Conservation (phyloP, 129 eudicot species). For the Pittosporum tobira region DNA sequence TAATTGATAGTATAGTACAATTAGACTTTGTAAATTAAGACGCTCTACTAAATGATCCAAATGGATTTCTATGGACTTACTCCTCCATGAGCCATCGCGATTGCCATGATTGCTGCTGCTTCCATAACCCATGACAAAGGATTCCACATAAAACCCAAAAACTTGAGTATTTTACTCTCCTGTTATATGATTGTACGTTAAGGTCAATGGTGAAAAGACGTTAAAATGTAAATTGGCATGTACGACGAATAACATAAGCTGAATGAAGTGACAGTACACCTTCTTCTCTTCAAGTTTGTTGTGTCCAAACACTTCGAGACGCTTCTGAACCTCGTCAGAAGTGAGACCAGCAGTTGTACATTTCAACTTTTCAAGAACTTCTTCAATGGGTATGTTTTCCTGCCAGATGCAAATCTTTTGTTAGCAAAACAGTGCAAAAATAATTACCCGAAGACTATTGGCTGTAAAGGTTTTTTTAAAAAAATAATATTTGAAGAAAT, state of each 20-base stretch:
- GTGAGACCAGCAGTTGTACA: constrained; percentile 50
- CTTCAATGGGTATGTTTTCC: constrained; percentile 51
- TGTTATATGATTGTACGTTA: constrained; percentile 5
- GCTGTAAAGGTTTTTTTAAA: too few relatives aligned
- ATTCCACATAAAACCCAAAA: constrained; percentile 56
- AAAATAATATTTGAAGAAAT: too few relatives aligned
- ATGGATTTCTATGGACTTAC: constrained; percentile 21
- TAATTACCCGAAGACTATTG: not conserved
- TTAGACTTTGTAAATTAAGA: not conserved
- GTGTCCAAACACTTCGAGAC: constrained; percentile 49
- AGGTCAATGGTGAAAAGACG: not conserved
- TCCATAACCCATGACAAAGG: constrained; percentile 58
- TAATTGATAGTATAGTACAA: not conserved
- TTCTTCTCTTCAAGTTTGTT: constrained; percentile 57
- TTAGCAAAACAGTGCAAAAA: constrained; percentile 2
- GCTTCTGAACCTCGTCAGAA: constrained; percentile 41
- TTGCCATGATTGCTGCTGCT: constrained; percentile 53
- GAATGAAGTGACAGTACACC: constrained; percentile 16
- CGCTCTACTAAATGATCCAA: not conserved
- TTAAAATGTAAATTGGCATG: not conserved
- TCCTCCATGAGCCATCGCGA: constrained; percentile 44
- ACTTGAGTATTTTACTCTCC: constrained; percentile 47
- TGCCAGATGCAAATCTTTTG: constrained; percentile 15
- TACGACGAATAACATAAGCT: constrained; percentile 2
- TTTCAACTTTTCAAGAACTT: constrained; percentile 51